A percentile compares a stretch with the other conserved stretches of the same genome.
Conservation (phyloP, 2,329 filamentous ascomycete species). For the Zopfia rhizophila region DNA sequence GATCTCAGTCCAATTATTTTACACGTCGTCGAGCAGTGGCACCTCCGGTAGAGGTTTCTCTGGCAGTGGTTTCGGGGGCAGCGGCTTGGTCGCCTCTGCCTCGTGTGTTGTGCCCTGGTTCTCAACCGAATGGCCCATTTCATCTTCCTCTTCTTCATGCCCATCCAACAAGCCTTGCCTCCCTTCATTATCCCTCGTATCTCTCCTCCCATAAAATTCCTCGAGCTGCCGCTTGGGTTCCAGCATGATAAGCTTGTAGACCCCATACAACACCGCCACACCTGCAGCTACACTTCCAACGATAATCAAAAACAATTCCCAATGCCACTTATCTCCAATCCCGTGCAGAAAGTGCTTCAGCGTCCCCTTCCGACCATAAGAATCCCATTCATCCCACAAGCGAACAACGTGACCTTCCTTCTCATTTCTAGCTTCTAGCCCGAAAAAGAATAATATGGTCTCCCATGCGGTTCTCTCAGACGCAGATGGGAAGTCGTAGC, state of each 20-base stretch:
- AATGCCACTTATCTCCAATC: slow-evolving; percentile 37
- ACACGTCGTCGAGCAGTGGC: slow-evolving; percentile 47
- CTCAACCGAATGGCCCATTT: slow-evolving; percentile 31
- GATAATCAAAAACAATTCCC: slow-evolving; percentile 35
- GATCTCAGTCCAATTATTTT: no score
- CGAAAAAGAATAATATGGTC: slow-evolving; percentile 38
- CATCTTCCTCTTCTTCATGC: slow-evolving; percentile 24
- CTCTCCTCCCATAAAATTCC: slow-evolving; percentile 46
- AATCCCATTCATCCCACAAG: slow-evolving; percentile 40
- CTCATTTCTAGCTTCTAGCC: slow-evolving; percentile 37
- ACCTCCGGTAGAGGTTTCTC: slow-evolving; percentile 48
- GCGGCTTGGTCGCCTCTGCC: slow-evolving; percentile 27
- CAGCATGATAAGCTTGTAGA: slow-evolving; percentile 33
- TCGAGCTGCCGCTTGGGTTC: slow-evolving; percentile 38
- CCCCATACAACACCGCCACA: slow-evolving; percentile 26
- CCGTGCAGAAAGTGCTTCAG: slow-evolving; percentile 36
- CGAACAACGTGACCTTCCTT: slow-evolving; percentile 39
- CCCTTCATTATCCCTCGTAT: slow-evolving; percentile 48
- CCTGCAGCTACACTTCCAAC: slow-evolving; percentile 28
- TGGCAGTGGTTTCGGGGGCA: slow-evolving; percentile 45
- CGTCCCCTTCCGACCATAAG: slow-evolving; percentile 43
- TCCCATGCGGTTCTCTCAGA: slow-evolving; percentile 26
- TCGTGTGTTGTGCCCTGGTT: slow-evolving; percentile 22
- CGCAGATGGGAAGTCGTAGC: slow-evolving; percentile 28
- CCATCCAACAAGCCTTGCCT: slow-evolving; percentile 36